Base-by-base conservation (phyloP, 202 grass and related monocot genomes). In the Setaria viridis region DNA sequence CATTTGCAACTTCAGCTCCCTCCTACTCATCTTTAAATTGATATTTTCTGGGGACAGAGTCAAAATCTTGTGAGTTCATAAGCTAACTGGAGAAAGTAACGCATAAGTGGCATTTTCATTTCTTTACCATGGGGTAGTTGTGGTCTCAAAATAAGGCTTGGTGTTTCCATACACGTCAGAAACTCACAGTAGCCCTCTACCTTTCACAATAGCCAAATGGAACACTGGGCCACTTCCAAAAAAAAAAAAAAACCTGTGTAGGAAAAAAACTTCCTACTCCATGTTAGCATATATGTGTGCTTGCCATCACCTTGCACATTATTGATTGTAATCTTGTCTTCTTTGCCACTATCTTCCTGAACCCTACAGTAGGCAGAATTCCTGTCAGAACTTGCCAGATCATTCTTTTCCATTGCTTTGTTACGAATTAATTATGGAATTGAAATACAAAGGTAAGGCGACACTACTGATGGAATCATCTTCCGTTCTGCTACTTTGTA, bases 401-500 rank as follows among this genome's bases (percentile, higher is more conserved):
- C 34, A 41, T 67, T 81, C 39, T 53, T 54, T 13, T 46, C 48
- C 47, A 25, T 67, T 67, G 10, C 8, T 53, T 39, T 42, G 64
- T 69, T 42, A 55, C 57, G 33, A 2, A 41, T 19, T 68, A 55
- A 42, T 29, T 56, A 29, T 37, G 2, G 7, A n/a, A 13, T 64
- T 35, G 43, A 79, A 79, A 49, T 64, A 49, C 15, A 78, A 12
- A 15, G 9, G 16, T 76, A 19, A 16, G 50, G 50, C 17, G 14
- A 25, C 13, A 62, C 30, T 78, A 45, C 47, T 80, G 62, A 53
- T 53, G 45, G 32, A 72, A 45, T 46, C 47, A 4, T 54, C n/a
- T 80, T 80, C 35, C 33, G 14, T 78, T 60, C 2, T 54, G 25
- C 11, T 80, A 33, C 59, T 81, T 80, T 62, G 7, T 70, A 80